Evolutionary conservation across 345 rosid species (phyloP), one percentile per base, ranked within the genome.

Genomic region (Pugionium cornutum): DNA sequence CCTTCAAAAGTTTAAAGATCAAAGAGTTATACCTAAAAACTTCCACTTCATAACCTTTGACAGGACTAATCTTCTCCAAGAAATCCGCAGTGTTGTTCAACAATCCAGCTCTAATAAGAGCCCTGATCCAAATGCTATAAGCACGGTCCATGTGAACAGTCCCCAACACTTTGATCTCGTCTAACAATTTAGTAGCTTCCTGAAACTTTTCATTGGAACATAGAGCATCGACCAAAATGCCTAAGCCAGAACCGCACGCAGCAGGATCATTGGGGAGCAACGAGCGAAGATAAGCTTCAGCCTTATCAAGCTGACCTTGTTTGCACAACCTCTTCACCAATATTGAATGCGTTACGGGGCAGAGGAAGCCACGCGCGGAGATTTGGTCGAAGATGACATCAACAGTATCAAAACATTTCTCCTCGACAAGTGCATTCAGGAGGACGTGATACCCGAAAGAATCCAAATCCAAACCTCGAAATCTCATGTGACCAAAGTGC

Each of bases 381-480:
- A 94, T 90, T 79, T 90, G 95, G 39, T 77, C 67, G 34, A 65
- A 71, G 49, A 92, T 60, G 2, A 59, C 79, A 7, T 81, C 76
- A 35, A 66, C 86, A 0, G 79, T 81, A 30, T 86, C 84, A 41
- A 81, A 84, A 51, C 79, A 78, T 2, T 74, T 60, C 66, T 81
- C 78, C 59, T 94, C 96, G 4, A 88, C 89, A 67, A 94, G 81
- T 28, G 96, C 81, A 70, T 85, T 86, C 63, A 94, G 58, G 18
- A 94, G 77, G 11, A 90, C 85, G 26, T 85, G 85, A 62, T 88
- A 94, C 7, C 80, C 66, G 49, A 74, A 81, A 3, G 41, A 18
- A 68, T 85, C 92, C 84, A 94, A 77, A 66, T 94, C 99, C 64
- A 83, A 39, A 18, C 97, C 97, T 39, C 76, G 67, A 56, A 83